phyloP scores from a whole-genome alignment of 2,329 filamentous ascomycete species.

The Endoconidiophora laricicola region DNA sequence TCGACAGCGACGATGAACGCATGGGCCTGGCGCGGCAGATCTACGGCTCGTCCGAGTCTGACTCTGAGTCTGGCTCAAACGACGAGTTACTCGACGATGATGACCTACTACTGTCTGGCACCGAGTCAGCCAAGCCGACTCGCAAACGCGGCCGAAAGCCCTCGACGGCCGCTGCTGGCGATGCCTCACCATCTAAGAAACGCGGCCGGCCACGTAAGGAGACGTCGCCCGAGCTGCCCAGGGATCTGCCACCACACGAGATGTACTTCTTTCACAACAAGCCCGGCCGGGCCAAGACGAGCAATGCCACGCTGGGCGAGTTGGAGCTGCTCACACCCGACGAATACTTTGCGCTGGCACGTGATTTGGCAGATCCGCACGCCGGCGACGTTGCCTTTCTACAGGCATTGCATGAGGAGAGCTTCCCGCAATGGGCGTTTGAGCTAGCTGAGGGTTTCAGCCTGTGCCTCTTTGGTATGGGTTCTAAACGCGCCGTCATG shows the following conservation, averaged over 20 bases:
- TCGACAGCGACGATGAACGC: conserved; percentile 56
- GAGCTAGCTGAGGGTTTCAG: conserved; percentile 78
- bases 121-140: conserved; percentile 27
- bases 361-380: conserved; percentile 40
- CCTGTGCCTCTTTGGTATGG: conserved; percentile 81
- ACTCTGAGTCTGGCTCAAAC: conserved; percentile 25
- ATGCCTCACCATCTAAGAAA: conserved; percentile 16
- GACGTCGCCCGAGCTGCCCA: conserved; percentile 62
- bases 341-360: conserved; percentile 57
- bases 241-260: conserved; percentile 72
- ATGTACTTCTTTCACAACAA: conserved; percentile 89
- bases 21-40: conserved; percentile 55
- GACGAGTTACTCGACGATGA: conserved; percentile 29
- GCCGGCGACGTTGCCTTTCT: conserved; percentile 53
- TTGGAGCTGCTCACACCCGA: conserved; percentile 72
- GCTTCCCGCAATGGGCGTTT: conserved; percentile 84
- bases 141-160: conserved; percentile 22
- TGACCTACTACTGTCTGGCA: conserved; percentile 17
- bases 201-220: conserved; percentile 28
- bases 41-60: conserved; percentile 25
- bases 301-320: conserved; percentile 64
- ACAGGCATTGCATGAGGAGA: conserved; percentile 56
- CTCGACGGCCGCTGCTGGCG: conserved; percentile 11
- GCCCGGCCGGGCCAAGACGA: conserved; percentile 65
- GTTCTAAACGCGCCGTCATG: conserved; percentile 66